Evolutionary conservation across 2,329 filamentous ascomycete genomes (phyloP), one percentile per base, ranked within the genome.

Genomic region (Aciculosporium take): DNA sequence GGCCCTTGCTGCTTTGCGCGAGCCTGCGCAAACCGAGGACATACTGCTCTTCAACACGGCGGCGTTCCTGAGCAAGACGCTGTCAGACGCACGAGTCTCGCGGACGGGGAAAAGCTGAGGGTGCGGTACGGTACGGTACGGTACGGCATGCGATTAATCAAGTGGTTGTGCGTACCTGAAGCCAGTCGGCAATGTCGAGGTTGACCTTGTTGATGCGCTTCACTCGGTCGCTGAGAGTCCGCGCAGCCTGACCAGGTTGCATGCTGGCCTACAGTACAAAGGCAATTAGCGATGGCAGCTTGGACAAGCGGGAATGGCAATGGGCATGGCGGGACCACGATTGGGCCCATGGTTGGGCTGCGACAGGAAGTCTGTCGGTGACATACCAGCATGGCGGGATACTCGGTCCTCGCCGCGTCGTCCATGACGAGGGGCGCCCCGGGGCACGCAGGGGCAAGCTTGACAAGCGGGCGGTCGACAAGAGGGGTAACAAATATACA

Each of bases 361-460:
- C 17, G 42, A 13, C 32, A 28, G 15, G 37, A 43, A 32, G 40
- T 40, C 38, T 35, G 45, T 46, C 33, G 43, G 17, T 46, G 46
- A 64, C 82, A 71, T 72, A 95, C 89, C 80, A 94, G 80, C 76
- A 96, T 81, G 53, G 79, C 81, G 62, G 89, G 87, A 71, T 96
- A 96, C 65, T 95, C 89, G 63, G 83, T 73, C 65, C 87, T 78
- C 60, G 84, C 80, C 57, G 89, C 74, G 56, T 81, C 80, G 46
- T 84, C 81, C 78, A 85, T 85, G 55, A 55, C 62, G 52, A 80
- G 40, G n/a, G n/a, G n/a, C n/a, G n/a, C n/a, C n/a, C n/a, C n/a
- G 24, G 18, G 9, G 15, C 24, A 10, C 4, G 27, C 4, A 10
- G 10, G 8, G 5, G 9, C 8, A 10, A 28, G 4, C 7, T 10